Base-by-base conservation (phyloP, 2,329 filamentous ascomycete species). In the Verticillium nubilum region DNA sequence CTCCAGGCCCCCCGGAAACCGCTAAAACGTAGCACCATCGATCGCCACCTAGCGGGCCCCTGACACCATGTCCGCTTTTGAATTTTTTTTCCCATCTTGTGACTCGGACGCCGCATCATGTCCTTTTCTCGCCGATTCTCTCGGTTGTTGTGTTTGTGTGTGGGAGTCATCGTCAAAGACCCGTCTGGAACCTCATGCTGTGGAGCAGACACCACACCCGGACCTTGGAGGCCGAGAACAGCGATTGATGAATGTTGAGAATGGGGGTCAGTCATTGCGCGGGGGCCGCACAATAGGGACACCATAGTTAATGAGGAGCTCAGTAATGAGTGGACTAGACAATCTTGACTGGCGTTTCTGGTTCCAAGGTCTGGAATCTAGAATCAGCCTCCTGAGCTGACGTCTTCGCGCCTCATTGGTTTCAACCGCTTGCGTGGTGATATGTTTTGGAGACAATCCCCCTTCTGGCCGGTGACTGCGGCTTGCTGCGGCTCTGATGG, bases 11-110 rank as follows among this genome's bases (percentile, higher is more conserved):
- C 54, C 54, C 54, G 47, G 54, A 47, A 42, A 56, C 31, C 54
- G 27, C 54, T 56, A 56, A 56, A 56, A 47, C 54, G 31, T 35
- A 47, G 54, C 54, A 56, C 62, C 59, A 53, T 50, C 57, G 59
- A 59, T 58, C 54, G 23, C 13, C 54, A 35, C 23, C n/a, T 56
- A 47, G 33, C 42, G 9, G 42, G 19, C 42, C 42, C 42, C 42
- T 50, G 42, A 50, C 42, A 50, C 42, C n/a, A 59, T 62, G n/a
- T 50, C 42, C 42, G 19, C 42, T 10, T 23, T 50, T 23, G n/a
- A 50, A 23, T 25, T 50, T 50, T 37, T 50, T 25, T 47, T 25
- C n/a, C 4, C 19, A 12, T 50, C n/a, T 19, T 23, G 19, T 10
- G 42, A 50, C 19, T 10, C 10, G n/a, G 15, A 37, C 19, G 29